phyloP scores from a whole-genome alignment of 257 asterid genomes.

The Solanum tarijense region DNA sequence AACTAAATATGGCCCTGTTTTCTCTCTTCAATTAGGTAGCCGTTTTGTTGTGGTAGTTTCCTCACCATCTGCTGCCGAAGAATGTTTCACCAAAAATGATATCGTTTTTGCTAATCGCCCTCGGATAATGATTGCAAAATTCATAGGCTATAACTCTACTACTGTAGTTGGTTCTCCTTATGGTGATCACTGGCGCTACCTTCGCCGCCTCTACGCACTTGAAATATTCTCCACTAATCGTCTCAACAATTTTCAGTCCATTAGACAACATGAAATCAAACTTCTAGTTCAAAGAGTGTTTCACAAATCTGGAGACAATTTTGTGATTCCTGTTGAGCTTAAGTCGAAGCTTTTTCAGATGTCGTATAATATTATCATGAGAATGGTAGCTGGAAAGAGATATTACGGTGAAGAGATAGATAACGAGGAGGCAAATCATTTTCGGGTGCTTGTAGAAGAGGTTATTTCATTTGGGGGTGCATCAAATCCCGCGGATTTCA shows the following conservation, averaged over 20 bases:
- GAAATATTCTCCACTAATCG: constrained; percentile 41
- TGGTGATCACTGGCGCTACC: constrained; percentile 59
- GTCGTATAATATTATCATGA: constrained; percentile 40
- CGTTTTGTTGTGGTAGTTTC: constrained; percentile 44
- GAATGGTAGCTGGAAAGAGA: constrained; percentile 59
- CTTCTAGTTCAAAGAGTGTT: constrained; percentile 11
- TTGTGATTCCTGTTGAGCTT: constrained; percentile 20
- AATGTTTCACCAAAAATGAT: constrained; percentile 59
- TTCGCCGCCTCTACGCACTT: constrained; percentile 29
- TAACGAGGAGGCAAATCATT: constrained; percentile 22
- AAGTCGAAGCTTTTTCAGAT: constrained; percentile 18
- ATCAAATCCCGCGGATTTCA: constrained; percentile 24
- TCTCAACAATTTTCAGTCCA: constrained; percentile 26
- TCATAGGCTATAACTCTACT: constrained; percentile 40
- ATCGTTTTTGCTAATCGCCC: constrained; percentile 44
- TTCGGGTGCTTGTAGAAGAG: constrained; percentile 23
- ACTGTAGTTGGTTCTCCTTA: constrained; percentile 20
- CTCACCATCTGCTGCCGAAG: constrained; percentile 31
- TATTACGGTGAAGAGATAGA: constrained; percentile 33
- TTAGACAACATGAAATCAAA: constrained; percentile 26
- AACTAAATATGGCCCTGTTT: constrained; percentile 15
- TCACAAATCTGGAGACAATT: not conserved
- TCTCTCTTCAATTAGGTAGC: constrained; percentile 39
- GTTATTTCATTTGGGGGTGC: constrained; percentile 7
- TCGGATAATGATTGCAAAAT: constrained; percentile 16